Percentiles rank a stretch among this genome's conserved stretches.
These are phyloP conservation scores for Scalesia atractyloides DNA, from an alignment of 129 eudicot species.

Conservation along the genomic window DNA sequence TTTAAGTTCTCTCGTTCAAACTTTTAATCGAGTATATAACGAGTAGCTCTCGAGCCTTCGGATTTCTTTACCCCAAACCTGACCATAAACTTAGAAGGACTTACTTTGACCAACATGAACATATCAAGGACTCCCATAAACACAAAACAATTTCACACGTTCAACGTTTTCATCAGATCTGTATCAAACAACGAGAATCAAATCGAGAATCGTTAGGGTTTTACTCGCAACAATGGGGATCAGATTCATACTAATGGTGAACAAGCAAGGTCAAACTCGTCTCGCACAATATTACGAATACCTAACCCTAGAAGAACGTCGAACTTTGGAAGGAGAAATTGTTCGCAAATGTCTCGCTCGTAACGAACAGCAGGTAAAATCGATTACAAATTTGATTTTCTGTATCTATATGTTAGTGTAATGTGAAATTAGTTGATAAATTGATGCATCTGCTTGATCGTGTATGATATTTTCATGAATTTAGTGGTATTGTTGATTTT, in stretches of 20 bases:
- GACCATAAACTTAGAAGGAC: no score
- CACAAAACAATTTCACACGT: not conserved
- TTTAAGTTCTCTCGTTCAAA: no score
- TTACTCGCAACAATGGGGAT: constrained; percentile 55
- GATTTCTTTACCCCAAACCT: no score
- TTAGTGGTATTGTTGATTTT: no score
- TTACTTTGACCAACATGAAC: not conserved
- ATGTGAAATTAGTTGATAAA: no score
- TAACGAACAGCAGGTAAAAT: constrained; percentile 78
- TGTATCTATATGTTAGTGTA: no score
- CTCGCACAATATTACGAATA: constrained; percentile 96
- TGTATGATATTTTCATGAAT: no score
- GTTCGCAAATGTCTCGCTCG: constrained; percentile 99
- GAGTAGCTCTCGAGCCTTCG: no score
- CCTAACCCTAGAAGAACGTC: constrained; percentile 83
- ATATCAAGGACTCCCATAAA: not conserved
- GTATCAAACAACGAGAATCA: constrained; percentile 3
- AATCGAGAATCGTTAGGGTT: not conserved
- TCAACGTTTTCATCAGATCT: not conserved
- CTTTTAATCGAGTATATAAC: no score
- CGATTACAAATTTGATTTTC: not conserved
- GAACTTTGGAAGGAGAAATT: constrained; percentile 96
- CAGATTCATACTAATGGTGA: constrained; percentile 94
- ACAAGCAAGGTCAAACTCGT: constrained; percentile 98
- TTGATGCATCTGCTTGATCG: no score